Evolutionary conservation across 2,329 filamentous ascomycete genomes (phyloP), one percentile per base, ranked within the genome.

Genomic region (Colletotrichum liaoningense): DNA sequence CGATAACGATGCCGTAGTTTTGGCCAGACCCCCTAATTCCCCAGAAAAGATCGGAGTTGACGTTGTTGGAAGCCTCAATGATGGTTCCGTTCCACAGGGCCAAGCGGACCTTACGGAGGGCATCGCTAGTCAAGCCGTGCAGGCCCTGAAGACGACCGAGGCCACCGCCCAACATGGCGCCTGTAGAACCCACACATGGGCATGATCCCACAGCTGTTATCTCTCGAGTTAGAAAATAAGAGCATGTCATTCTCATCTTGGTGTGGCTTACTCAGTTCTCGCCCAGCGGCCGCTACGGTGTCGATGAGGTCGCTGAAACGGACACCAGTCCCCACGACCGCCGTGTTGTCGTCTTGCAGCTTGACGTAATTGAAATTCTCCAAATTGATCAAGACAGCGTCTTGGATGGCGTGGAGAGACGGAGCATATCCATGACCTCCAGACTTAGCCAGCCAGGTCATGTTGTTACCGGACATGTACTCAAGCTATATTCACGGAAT

Each of bases 101-200:
- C 26, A 63, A 14, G 28, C 46, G 60, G 42, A 52, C 42, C 38
- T n/a, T 30, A 11, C n/a, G 24, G 19, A 63, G 42, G 3, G 38
- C 42, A n/a, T 63, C 60, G 42, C 35, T 63, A 7, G 38, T 63
- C 60, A 63, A 28, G 26, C 60, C 60, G 16, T 63, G 28, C 22
- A 63, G 42, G 24, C 60, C 60, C 42, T 49, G 26, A n/a, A 58
- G 28, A 8, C 56, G 56, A 9, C 56, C 56, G 9, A 58, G 26
- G 16, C 56, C 56, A n/a, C 56, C 56, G 4, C 56, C 56, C 11
- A 58, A 11, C 19, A 33, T 33, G 16, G 28, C 56, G 2, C 56
- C 56, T 16, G 35, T 38, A 16, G 35, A 38, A 5, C 35, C 35
- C 14, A 38, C 35, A 38, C 35, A 38, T 6, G 35, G 35, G 12